A percentile compares a stretch with the other conserved stretches of the same genome.
Conservation (phyloP, 2,329 filamentous ascomycete genomes). For the Clonostachys solani region DNA sequence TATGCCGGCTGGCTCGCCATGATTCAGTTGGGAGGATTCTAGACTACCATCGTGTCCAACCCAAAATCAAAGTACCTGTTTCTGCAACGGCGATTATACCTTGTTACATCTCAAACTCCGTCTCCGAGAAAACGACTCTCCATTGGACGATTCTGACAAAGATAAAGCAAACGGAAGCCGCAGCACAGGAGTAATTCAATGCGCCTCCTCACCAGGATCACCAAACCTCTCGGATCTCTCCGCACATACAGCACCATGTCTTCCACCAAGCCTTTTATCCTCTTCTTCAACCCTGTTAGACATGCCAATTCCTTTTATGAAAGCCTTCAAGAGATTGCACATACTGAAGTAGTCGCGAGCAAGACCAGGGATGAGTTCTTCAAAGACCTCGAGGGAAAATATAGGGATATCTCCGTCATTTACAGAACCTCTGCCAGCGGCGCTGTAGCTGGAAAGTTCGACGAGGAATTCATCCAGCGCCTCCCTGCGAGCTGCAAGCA, state of each 20-base stretch:
- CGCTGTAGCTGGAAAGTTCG: slow-evolving; percentile 54
- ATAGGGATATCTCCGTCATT: slow-evolving; percentile 8
- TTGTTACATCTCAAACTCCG: too few relatives aligned
- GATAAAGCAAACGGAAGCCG: too few relatives aligned
- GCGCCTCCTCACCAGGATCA: too few relatives aligned
- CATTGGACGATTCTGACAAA: too few relatives aligned
- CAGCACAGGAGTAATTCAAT: too few relatives aligned
- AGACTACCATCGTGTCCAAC: too few relatives aligned
- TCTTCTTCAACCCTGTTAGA: slow-evolving; percentile 13
- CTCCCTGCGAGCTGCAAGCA: slow-evolving; percentile 33
- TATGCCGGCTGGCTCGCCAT: too few relatives aligned
- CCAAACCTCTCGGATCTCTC: background rate
- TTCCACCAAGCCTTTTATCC: slow-evolving; percentile 8
- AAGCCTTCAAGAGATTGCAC: slow-evolving; percentile 4
- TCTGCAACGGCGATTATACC: too few relatives aligned
- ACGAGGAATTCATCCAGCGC: slow-evolving; percentile 53
- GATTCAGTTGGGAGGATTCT: too few relatives aligned
- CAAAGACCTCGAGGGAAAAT: slow-evolving; percentile 8
- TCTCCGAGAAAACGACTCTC: too few relatives aligned
- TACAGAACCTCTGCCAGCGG: slow-evolving; percentile 16
- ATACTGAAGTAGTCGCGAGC: slow-evolving; percentile 11
- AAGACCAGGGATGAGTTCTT: slow-evolving; percentile 9
- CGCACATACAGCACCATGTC: background rate
- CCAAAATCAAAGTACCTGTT: too few relatives aligned
- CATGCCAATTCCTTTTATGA: slow-evolving; percentile 8